Conservation (phyloP, 768 basidiomycete genomes). For the Psilocybe sp. region DNA sequence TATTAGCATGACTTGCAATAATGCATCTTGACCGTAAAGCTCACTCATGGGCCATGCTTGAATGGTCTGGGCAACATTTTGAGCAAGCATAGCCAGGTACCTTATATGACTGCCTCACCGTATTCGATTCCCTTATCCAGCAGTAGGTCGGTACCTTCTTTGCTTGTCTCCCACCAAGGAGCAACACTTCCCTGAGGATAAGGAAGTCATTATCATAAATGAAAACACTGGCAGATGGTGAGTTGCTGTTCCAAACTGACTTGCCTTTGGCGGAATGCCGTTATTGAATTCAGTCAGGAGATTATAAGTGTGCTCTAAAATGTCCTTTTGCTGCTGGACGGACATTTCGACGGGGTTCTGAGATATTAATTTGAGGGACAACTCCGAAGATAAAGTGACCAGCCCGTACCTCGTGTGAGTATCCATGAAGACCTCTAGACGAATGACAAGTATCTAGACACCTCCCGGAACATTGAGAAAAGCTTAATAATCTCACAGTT, state of each 20-base stretch:
- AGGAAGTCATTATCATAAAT: background rate
- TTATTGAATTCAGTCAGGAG: constrained; percentile 67
- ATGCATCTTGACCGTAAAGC: constrained; percentile 33
- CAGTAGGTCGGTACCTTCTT: constrained; percentile 60
- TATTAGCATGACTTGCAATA: constrained; percentile 52
- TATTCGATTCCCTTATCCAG: constrained; percentile 76
- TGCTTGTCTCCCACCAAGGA: constrained; percentile 80
- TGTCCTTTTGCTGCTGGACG: constrained; percentile 66
- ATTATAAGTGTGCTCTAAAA: constrained; percentile 62
- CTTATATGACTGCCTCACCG: constrained; percentile 32
- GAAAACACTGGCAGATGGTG: no score
- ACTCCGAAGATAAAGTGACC: background rate
- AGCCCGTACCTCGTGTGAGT: constrained; percentile 58
- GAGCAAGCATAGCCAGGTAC: background rate
- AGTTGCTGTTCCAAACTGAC: no score
- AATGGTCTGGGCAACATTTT: constrained; percentile 41
- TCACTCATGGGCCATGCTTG: constrained; percentile 60
- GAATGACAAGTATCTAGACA: background rate
- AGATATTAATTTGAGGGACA: background rate
- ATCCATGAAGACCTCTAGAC: constrained; percentile 61
- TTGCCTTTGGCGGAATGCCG: constrained; percentile 49
- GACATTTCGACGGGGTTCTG: constrained; percentile 62
- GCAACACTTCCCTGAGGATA: constrained; percentile 52
- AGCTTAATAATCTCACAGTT: constrained; percentile 42
- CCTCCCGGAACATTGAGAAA: background rate